These are phyloP conservation scores for Russula sp. DNA, from an alignment of 768 basidiomycete species.

Conservation along the genomic window DNA sequence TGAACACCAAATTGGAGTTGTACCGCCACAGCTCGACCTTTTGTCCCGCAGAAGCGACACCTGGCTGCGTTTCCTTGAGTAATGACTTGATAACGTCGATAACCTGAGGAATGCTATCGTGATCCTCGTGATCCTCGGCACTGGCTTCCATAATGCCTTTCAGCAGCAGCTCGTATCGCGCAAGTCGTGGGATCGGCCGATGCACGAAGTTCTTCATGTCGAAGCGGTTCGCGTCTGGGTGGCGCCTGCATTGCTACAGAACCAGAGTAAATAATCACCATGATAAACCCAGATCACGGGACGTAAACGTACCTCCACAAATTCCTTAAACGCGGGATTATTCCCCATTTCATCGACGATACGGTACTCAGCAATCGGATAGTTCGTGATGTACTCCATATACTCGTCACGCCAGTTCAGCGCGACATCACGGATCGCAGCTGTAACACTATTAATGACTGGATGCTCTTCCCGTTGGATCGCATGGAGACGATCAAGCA, in stretches of 20 bases:
- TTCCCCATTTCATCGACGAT: slow-evolving; percentile 86
- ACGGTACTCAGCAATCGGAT: slow-evolving; percentile 84
- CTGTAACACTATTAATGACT: slow-evolving; percentile 72
- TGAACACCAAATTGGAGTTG: slow-evolving; percentile 75
- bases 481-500: slow-evolving; percentile 79
- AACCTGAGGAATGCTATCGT: slow-evolving; percentile 76
- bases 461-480: slow-evolving; percentile 90
- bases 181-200: slow-evolving; percentile 83
- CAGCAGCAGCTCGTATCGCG: slow-evolving; percentile 85
- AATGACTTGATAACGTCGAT: slow-evolving; percentile 83
- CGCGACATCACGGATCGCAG: slow-evolving; percentile 82
- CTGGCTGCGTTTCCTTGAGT: slow-evolving; percentile 84
- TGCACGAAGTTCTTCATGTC: slow-evolving; percentile 95
- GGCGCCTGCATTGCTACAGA: slow-evolving; percentile 49
- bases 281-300: background rate
- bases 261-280: background rate
- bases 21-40: slow-evolving; percentile 91
- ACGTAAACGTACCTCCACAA: slow-evolving; percentile 64
- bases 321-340: slow-evolving; percentile 75
- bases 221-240: slow-evolving; percentile 73
- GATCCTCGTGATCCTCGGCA: slow-evolving; percentile 72
- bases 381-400: slow-evolving; percentile 89
- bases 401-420: slow-evolving; percentile 92
- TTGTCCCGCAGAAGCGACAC: slow-evolving; percentile 78
- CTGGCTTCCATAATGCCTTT: slow-evolving; percentile 78